Base-by-base conservation (phyloP, 2,329 filamentous ascomycete genomes). In the Colletotrichum sp. region DNA sequence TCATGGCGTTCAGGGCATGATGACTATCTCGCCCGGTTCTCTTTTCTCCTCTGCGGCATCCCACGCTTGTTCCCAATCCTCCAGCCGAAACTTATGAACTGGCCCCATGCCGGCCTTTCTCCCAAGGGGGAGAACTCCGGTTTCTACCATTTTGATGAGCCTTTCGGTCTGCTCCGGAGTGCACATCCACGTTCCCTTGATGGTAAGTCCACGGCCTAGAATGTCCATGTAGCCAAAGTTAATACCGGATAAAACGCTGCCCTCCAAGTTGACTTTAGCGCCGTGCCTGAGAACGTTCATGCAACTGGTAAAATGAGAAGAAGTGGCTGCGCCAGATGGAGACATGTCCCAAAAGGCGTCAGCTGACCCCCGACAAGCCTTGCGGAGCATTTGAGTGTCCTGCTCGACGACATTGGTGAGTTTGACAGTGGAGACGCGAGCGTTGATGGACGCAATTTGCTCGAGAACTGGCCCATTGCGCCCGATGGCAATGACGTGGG, bases 401-500 rank as follows among this genome's bases (percentile, higher is more conserved):
- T 78, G 79, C 7, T 83, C 80, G 16, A 82, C 77, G 65, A 88
- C 80, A 5, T 86, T 85, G 0, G 83, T 85, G 24, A 88, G 84
- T 26, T 78, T 75, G 6, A 89, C 85, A 0, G 81, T 85, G 30
- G 83, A 80, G 13, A 89, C 43, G 28, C 77, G 64, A 58, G 78
- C 55, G 73, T 77, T 81, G 65, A 36, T 66, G 10, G 84, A 80
- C 21, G 16, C 55, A n/a, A 87, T 77, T 64, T 78, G 78, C 9
- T 70, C 79, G 18, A 89, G 76, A 18, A 79, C 78, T 13, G 80
- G 77, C 48, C 78, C 77, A 75, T 87, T 87, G 16, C 89, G 81
- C 1, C 89, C 88, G 76, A 90, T 83, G 1, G 89, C 89, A 34
- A 91, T 85, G 5, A 91, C 89, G 9, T 82, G 83, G 2, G 88